Conservation (phyloP, 1,284 basidiomycete genomes). For the Irpex lacteus region DNA sequence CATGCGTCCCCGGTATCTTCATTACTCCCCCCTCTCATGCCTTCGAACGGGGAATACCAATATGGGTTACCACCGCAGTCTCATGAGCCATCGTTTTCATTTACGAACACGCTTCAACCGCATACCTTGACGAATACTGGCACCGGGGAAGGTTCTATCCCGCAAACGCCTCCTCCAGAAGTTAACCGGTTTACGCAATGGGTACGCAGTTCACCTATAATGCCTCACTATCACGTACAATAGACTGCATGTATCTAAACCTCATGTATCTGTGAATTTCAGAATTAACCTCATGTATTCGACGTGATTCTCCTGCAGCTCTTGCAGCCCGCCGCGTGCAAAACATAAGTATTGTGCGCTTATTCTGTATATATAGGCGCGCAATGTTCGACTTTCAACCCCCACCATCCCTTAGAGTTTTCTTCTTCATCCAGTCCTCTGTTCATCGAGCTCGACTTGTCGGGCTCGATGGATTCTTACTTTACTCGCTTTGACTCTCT, state of each 20-base stretch:
- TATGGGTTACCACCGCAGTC: not conserved
- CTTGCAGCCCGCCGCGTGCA: too few relatives aligned
- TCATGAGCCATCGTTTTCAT: not conserved
- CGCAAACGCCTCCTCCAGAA: not conserved
- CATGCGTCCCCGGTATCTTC: too few relatives aligned
- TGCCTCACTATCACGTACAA: not conserved
- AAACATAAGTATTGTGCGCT: too few relatives aligned
- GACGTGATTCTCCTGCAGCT: too few relatives aligned
- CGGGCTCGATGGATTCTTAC: not conserved
- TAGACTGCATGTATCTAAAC: not conserved
- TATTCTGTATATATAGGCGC: not conserved
- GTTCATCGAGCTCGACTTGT: not conserved
- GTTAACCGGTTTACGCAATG: not conserved
- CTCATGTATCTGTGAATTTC: not conserved
- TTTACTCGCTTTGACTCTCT: not conserved
- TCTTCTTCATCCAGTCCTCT: not conserved
- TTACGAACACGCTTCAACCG: not conserved
- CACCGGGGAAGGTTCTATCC: not conserved
- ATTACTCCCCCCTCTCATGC: too few relatives aligned
- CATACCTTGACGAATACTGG: not conserved
- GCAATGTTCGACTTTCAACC: not conserved
- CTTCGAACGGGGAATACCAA: too few relatives aligned
- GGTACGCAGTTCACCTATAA: not conserved
- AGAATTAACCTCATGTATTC: too few relatives aligned
- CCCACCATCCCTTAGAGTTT: not conserved